Evolutionary conservation across 2,329 filamentous ascomycete genomes (phyloP).

Genomic region (Botrytis cinerea): DNA sequence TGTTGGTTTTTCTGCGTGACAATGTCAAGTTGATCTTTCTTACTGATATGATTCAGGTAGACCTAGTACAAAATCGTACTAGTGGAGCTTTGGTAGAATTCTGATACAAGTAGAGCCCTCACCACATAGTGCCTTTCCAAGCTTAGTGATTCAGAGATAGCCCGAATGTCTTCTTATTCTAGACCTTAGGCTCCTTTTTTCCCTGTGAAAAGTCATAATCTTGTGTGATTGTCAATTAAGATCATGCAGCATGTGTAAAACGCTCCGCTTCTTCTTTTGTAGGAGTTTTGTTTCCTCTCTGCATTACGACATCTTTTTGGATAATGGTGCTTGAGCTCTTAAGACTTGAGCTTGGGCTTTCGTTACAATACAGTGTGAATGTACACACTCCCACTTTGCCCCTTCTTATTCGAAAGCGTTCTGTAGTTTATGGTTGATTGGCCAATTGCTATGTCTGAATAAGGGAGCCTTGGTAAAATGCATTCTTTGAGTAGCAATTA

Average conservation of each 20-base stretch:
- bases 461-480: not conserved
- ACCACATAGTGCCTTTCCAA: not conserved
- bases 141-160: not conserved
- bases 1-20: not conserved
- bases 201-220: not conserved
- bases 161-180: not conserved
- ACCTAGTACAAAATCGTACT: not conserved
- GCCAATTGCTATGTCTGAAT: fast-evolving
- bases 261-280: not conserved
- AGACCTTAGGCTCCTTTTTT: not conserved
- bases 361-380: not conserved
- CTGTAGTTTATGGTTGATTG: not conserved
- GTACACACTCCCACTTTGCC: not conserved
- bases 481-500: not conserved
- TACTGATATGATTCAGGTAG: not conserved
- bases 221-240: not conserved
- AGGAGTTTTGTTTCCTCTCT: not conserved
- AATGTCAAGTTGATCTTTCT: not conserved
- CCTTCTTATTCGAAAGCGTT: not conserved
- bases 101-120: not conserved
- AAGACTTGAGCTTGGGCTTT: not conserved
- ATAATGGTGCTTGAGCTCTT: not conserved
- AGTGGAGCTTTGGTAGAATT: not conserved
- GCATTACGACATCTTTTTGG: not conserved
- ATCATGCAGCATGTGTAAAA: not conserved